Base-by-base conservation (phyloP, 2,329 filamentous ascomycete species). In the Nemania sp. region DNA sequence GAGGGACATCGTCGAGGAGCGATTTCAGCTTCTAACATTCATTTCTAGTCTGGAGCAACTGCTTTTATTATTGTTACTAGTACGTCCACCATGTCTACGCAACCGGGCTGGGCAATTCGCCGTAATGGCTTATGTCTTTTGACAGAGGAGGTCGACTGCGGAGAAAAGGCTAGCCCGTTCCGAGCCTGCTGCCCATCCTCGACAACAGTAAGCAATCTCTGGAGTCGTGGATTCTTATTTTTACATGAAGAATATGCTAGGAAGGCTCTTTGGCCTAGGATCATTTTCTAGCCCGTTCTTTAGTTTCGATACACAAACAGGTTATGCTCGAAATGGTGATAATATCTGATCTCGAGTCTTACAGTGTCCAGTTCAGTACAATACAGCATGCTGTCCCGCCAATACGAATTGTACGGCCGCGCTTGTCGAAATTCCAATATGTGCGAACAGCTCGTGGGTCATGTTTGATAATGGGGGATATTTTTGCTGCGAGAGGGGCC, bases 391-490 rank as follows among this genome's bases (percentile, higher is more conserved):
- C 32, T 73, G 69, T 29, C 69, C 54, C 8, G 32, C 64, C 3
- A 62, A 60, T 62, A 51, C 26, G 5, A 73, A 74, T 54, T 73
- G 70, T 45, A 73, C 72, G 13, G 24, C 61, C 2, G 58, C 57
- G 1, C 20, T 73, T 32, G 65, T 57, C 38, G 59, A 70, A n/a
- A 61, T 29, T 3, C 72, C 69, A 2, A 66, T 41, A 5, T 72
- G 70, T 61, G 70, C 70, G 49, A 72, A 74, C 41, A 43, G 32
- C 24, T 73, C 72, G 18, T 74, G 70, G 70, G 29, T 41, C n/a
- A 74, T 74, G 72, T 71, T 66, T 29, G 65, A 73, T 6, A 73
- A 74, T 35, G 66, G 7, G 4, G 73, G 72, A 20, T 68, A 58
- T 51, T 74, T 73, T 49, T 73, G 72, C 55, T 74, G 73, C 62